Evolutionary conservation across 441 rosid genomes (phyloP), one percentile per base, ranked within the genome.

Genomic region (Erodium trifolium): DNA sequence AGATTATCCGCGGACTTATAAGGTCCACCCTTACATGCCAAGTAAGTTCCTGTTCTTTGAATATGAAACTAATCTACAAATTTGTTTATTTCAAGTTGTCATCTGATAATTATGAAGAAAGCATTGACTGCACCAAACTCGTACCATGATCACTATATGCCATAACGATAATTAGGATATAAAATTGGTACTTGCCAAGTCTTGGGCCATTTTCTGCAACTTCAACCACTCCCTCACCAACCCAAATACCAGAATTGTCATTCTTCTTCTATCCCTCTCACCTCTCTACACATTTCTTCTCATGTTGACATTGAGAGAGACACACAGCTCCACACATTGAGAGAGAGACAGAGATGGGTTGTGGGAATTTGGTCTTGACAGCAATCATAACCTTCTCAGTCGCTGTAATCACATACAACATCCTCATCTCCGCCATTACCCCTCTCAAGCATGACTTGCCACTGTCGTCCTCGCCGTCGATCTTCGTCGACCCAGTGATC

Each of bases 351-450:
- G 41, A 72, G 74, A 89, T 93, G 97, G 97, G 86, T 37, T 90
- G 91, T 57, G 82, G 92, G 68, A 83, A 89, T 72, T 57, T 88
- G 67, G 84, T 94, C 86, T 88, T 83, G 83, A 77, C 85, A 13
- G 11, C 83, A 23, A 82, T 91, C n/a, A 78, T 90, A 16, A 82
- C 87, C 0, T 84, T 94, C 71, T 91, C 99, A 49, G 90, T 85
- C 9, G 89, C 97, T 65, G 83, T 93, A 0, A 94, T 94, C 71
- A 91, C 99, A 10, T 91, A 94, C 91, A 91, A 94, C 82, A 84
- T 91, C 79, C 81, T 94, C 79, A 86, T 94, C 77, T 88, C 97
- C 19, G 91, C 97, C 5, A 91, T 79, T 76, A 87, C 97, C 18
- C 96, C 95, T 72, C 90, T 94, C 72, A 83, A 77, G 77, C 93